Conservation (phyloP, 192 early-diverging fungal species). For the Coemansia sp. region DNA sequence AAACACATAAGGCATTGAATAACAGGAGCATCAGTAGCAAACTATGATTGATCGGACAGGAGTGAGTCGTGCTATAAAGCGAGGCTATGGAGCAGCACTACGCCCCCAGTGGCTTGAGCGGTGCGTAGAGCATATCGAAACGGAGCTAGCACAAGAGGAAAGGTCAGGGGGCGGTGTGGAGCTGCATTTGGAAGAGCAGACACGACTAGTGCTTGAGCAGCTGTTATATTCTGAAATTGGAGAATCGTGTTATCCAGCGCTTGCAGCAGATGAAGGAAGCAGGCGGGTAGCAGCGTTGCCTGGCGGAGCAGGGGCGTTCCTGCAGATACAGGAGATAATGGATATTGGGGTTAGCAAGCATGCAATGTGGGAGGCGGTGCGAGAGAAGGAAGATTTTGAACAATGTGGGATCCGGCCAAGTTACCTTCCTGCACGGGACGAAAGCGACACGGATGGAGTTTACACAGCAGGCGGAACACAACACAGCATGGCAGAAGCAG, state of each 20-base stretch:
- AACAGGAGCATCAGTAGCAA: neutral
- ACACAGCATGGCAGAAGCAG: neutral
- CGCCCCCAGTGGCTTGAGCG: conserved; percentile 36
- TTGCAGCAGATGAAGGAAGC: conserved; percentile 1
- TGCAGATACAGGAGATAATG: conserved; percentile 47
- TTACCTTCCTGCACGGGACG: conserved; percentile 32
- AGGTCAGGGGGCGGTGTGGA: neutral
- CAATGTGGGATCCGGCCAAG: conserved; percentile 47
- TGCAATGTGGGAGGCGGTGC: conserved; percentile 47
- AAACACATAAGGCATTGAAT: neutral
- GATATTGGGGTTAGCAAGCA: conserved; percentile 49
- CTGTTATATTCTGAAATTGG: conserved; percentile 45
- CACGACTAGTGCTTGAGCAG: conserved; percentile 42
- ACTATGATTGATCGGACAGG: conserved; percentile 35
- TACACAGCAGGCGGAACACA: conserved; percentile 18
- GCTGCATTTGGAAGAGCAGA: conserved; percentile 31
- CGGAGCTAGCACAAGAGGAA: conserved; percentile 11
- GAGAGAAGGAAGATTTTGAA: conserved; percentile 49
- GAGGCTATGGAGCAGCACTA: conserved; percentile 22
- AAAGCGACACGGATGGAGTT: conserved; percentile 11
- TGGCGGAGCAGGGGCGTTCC: conserved; percentile 16
- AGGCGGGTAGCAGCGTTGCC: conserved; percentile 13
- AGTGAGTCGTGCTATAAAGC: conserved; percentile 17
- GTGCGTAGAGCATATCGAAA: conserved; percentile 34
- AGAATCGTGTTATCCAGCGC: conserved; percentile 32